These are phyloP conservation scores for Acer saccharum DNA, from an alignment of 345 rosid genomes.

Conservation along the genomic window DNA sequence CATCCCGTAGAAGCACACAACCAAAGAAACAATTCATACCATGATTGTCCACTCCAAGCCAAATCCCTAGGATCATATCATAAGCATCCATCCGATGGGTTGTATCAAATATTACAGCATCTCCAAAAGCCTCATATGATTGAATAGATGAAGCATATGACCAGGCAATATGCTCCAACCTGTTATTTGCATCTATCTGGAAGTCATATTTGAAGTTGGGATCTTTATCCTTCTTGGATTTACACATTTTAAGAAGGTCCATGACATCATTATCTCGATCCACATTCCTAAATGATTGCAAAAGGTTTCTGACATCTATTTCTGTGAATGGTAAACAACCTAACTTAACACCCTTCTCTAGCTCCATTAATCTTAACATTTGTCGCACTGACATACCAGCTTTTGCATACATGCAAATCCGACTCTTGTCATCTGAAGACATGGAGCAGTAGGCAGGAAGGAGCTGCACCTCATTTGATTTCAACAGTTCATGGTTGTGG, in stretches of 20 bases:
- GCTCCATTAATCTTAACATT: conserved; percentile 66
- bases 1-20: conserved; percentile 56
- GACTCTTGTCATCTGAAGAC: conserved; percentile 56
- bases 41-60: conserved; percentile 63
- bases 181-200: conserved; percentile 51
- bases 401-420: conserved; percentile 64
- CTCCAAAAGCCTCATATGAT: conserved; percentile 56
- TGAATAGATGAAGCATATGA: conserved; percentile 51
- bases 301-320: conserved; percentile 60
- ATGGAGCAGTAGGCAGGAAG: conserved; percentile 57
- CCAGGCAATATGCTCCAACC: conserved; percentile 61
- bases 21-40: conserved; percentile 56
- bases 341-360: conserved; percentile 63
- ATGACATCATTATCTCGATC: conserved; percentile 54
- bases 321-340: conserved; percentile 66
- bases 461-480: conserved; percentile 43
- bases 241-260: conserved; percentile 63
- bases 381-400: conserved; percentile 76
- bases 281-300: conserved; percentile 57
- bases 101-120: conserved; percentile 55
- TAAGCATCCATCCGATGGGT: conserved; percentile 55
- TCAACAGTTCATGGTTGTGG: conserved; percentile 62
- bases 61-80: conserved; percentile 64
- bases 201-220: conserved; percentile 56
- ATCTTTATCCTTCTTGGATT: conserved; percentile 54